These are phyloP conservation scores for Lithocarpus polystachyus DNA, from an alignment of 306 rosid species.

Conservation along the genomic window DNA sequence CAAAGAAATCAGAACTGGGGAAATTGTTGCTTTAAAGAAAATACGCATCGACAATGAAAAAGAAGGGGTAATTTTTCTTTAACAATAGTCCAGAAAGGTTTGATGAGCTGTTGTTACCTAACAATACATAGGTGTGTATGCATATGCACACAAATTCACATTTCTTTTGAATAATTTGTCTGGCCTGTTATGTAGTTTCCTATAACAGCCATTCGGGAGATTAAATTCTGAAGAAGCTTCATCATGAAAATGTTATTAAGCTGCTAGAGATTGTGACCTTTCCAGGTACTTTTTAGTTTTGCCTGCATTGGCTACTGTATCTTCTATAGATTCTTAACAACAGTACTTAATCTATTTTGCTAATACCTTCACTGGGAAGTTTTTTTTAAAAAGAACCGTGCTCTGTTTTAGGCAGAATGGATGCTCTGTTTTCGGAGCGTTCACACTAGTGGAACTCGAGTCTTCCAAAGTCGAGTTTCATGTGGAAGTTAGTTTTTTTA, in stretches of 20 bases:
- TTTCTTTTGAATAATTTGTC: background rate
- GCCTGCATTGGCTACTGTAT: background rate
- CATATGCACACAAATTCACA: background rate
- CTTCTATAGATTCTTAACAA: background rate
- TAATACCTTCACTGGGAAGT: background rate
- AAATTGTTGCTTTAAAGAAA: conserved; percentile 74
- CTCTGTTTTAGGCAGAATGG: too few relatives aligned
- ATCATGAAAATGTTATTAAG: conserved; percentile 65
- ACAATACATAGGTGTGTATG: background rate
- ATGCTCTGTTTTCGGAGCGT: too few relatives aligned
- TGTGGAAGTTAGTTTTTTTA: too few relatives aligned
- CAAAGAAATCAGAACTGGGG: conserved; percentile 60
- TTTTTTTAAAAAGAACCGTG: too few relatives aligned
- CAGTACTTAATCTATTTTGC: background rate
- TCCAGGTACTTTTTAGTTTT: conserved; percentile 35
- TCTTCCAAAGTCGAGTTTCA: too few relatives aligned
- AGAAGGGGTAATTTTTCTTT: conserved; percentile 52
- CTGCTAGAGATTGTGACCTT: conserved; percentile 71
- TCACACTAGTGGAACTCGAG: too few relatives aligned
- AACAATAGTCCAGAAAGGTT: background rate
- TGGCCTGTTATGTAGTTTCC: conserved; percentile 50
- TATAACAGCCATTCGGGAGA: conserved; percentile 73
- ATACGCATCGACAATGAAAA: conserved; percentile 75
- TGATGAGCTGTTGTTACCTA: background rate
- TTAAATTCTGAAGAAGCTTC: conserved; percentile 65